These are phyloP conservation scores for Malus hybrid DNA, from an alignment of 331 rosid species.

Conservation along the genomic window DNA sequence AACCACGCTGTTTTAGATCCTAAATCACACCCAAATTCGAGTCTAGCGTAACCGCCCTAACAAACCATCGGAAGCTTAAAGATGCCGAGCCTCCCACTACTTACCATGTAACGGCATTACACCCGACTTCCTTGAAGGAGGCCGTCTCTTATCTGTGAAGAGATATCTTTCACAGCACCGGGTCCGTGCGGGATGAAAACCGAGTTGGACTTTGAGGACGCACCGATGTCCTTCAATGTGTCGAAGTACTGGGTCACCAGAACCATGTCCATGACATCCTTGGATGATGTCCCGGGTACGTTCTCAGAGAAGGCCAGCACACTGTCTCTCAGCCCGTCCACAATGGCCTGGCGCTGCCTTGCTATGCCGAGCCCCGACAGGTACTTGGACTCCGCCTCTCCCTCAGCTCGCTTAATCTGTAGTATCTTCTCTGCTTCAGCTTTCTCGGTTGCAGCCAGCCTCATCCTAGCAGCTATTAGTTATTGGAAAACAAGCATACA, in stretches of 20 bases:
- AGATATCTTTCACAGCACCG: conserved; percentile 36
- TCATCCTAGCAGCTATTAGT: conserved; percentile 63
- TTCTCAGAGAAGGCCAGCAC: conserved; percentile 69
- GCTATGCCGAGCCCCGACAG: conserved; percentile 74
- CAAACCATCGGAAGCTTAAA: too few relatives aligned
- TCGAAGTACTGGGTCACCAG: conserved; percentile 79
- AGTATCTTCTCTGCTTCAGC: conserved; percentile 71
- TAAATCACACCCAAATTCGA: neutral
- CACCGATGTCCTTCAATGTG: conserved; percentile 80
- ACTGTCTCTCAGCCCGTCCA: conserved; percentile 80
- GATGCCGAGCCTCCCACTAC: neutral
- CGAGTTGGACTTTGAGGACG: conserved; percentile 60
- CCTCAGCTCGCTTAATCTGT: conserved; percentile 63
- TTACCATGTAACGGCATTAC: neutral
- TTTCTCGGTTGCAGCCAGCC: conserved; percentile 63
- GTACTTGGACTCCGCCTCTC: conserved; percentile 75
- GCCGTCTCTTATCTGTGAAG: conserved; percentile 46
- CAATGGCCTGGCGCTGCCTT: conserved; percentile 83
- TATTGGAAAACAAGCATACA: neutral
- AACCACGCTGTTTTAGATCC: neutral
- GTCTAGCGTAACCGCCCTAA: neutral
- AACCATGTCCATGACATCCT: conserved; percentile 86
- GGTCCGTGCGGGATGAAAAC: conserved; percentile 80
- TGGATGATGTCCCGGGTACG: conserved; percentile 70
- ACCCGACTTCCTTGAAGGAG: conserved; percentile 33